A percentile compares a stretch with the other conserved stretches of the same genome.
Evolutionary conservation across 345 rosid species (phyloP).

Genomic region (Bruguiera parviflora): DNA sequence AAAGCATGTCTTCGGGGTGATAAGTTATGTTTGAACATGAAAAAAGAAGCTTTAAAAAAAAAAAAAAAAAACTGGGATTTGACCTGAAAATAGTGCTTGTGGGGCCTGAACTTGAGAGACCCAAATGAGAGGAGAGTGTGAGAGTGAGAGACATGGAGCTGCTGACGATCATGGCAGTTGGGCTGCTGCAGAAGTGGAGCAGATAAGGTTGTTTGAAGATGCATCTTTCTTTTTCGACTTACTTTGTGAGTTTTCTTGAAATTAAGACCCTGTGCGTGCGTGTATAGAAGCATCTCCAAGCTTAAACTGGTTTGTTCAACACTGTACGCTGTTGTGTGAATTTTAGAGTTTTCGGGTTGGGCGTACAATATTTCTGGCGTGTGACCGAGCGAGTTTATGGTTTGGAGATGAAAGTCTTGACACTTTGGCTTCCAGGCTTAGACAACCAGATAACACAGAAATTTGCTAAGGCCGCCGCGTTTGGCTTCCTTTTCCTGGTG

Average conservation of each 20-base stretch:
- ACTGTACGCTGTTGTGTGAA: not conserved
- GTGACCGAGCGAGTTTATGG: conserved; percentile 14
- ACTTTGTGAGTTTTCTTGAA: not conserved
- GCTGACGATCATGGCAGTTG: conserved; percentile 13
- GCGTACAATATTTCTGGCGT: not conserved
- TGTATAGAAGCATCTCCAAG: conserved; percentile 1
- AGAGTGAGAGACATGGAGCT: conserved; percentile 14
- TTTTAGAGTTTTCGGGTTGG: not conserved
- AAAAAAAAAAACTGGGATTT: not conserved
- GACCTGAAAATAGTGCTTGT: conserved; percentile 43
- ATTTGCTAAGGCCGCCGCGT: conserved; percentile 15
- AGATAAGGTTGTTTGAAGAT: conserved; percentile 43
- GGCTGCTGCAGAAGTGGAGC: conserved; percentile 34
- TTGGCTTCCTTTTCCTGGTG: not conserved
- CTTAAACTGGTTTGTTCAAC: conserved; percentile 5
- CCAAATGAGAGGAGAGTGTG: conserved; percentile 25
- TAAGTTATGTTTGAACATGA: not conserved
- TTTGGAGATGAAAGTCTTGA: conserved; percentile 17
- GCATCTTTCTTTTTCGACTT: conserved; percentile 30
- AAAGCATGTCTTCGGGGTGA: not conserved
- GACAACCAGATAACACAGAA: too few relatives aligned
- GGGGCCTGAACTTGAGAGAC: conserved; percentile 25
- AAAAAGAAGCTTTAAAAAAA: not conserved
- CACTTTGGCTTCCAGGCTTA: too few relatives aligned
- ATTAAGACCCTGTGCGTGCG: not conserved